These are phyloP conservation scores for Saccharomycopsis sp. DNA, from an alignment of 805 yeast species.

Conservation along the genomic window DNA sequence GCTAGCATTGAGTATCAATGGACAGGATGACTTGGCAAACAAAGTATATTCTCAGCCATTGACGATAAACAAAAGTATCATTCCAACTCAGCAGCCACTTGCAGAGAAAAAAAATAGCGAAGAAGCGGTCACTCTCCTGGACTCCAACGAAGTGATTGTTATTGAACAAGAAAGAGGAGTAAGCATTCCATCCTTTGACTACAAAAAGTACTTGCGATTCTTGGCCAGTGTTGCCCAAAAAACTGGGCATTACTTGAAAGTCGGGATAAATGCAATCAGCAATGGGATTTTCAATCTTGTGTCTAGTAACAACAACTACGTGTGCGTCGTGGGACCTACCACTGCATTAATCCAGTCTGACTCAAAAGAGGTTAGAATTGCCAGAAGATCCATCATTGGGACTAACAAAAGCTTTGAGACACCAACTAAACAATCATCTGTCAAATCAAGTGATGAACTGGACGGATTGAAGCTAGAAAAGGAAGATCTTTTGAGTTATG, in stretches of 20 bases:
- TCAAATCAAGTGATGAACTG: background rate
- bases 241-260: background rate
- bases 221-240: background rate
- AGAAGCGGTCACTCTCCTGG: background rate
- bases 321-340: conserved; percentile 19
- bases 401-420: background rate
- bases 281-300: conserved; percentile 1
- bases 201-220: background rate
- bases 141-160: background rate
- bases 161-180: background rate
- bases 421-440: conserved; percentile 17
- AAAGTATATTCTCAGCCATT: conserved; percentile 5
- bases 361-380: background rate
- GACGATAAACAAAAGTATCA: background rate
- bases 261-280: background rate
- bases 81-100: background rate
- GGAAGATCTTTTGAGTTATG: conserved; percentile 35
- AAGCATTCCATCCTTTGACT: background rate
- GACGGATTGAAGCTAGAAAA: conserved; percentile 2
- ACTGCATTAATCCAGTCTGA: conserved; percentile 9
- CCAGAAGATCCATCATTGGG: background rate
- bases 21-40: conserved; percentile 32
- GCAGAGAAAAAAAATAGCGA: background rate
- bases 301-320: conserved; percentile 5
- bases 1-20: conserved; percentile 37